These are phyloP conservation scores for Fusarium kyushuense DNA, from an alignment of 2,329 filamentous ascomycete species.

Conservation along the genomic window DNA sequence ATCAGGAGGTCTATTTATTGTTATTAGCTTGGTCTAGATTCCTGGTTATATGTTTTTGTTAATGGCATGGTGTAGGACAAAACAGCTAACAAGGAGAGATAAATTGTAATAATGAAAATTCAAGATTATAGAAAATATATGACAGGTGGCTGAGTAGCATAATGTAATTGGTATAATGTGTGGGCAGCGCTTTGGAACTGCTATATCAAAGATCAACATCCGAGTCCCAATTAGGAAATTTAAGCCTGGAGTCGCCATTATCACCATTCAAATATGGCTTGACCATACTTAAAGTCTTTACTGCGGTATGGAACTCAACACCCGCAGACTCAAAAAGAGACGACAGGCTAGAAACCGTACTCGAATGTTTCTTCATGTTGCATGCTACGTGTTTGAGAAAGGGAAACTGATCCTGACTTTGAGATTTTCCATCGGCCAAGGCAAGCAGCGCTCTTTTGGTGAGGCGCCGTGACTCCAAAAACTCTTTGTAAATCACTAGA, in stretches of 20 bases:
- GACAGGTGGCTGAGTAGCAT: too few relatives aligned
- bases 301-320: not conserved
- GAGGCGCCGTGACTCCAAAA: accelerated
- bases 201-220: not conserved
- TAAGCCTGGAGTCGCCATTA: not conserved
- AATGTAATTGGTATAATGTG: too few relatives aligned
- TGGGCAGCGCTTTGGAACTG: too few relatives aligned
- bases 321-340: not conserved
- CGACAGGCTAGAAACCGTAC: not conserved
- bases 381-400: not conserved
- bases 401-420: not conserved
- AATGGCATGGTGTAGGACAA: too few relatives aligned
- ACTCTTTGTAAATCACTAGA: not conserved
- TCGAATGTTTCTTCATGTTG: not conserved
- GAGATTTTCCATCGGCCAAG: not conserved
- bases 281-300: not conserved
- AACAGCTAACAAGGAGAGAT: too few relatives aligned
- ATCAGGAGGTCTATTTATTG: too few relatives aligned
- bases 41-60: too few relatives aligned
- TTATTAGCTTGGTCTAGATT: too few relatives aligned
- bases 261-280: not conserved
- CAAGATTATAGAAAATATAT: too few relatives aligned
- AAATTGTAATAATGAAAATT: too few relatives aligned
- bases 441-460: not conserved
- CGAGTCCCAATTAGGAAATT: not conserved